phyloP scores from a whole-genome alignment of 139 green algal genomes.

The Chlorella vulgaris region DNA sequence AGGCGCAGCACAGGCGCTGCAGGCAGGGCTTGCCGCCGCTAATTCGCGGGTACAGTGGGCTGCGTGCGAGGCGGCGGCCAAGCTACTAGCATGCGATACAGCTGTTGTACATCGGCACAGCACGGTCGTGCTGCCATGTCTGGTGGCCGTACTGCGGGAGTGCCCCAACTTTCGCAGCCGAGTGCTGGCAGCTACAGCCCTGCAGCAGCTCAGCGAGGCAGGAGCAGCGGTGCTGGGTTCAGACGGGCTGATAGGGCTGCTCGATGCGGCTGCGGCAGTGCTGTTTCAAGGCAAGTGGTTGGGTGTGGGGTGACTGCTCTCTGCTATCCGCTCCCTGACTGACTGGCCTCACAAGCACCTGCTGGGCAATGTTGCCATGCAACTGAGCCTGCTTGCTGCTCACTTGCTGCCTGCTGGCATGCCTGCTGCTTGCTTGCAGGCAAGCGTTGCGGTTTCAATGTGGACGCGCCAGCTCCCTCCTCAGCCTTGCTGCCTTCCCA shows the following conservation, averaged over 20 bases:
- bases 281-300: constrained; percentile 6
- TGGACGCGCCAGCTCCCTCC: neutral
- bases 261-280: neutral
- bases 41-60: constrained; percentile 22
- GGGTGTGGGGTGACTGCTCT: neutral
- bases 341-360: neutral
- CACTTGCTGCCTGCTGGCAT: too few species aligned
- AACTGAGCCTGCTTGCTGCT: neutral
- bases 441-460: neutral
- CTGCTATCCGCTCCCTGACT: neutral
- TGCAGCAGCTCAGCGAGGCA: neutral
- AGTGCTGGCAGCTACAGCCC: neutral
- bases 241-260: neutral
- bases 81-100: neutral
- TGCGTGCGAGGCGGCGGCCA: constrained; percentile 10
- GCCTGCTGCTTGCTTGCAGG: too few species aligned
- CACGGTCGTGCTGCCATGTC: neutral
- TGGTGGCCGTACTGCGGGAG: neutral
- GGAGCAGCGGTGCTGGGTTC: neutral
- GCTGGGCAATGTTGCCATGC: neutral
- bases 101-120: neutral
- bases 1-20: neutral
- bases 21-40: neutral
- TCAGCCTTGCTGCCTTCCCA: neutral
- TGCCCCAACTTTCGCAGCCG: constrained; percentile 5